A percentile compares a stretch with the other conserved stretches of the same genome.
phyloP scores from a whole-genome alignment of 106 monocot genomes.

The Narthecium ossifragum region DNA sequence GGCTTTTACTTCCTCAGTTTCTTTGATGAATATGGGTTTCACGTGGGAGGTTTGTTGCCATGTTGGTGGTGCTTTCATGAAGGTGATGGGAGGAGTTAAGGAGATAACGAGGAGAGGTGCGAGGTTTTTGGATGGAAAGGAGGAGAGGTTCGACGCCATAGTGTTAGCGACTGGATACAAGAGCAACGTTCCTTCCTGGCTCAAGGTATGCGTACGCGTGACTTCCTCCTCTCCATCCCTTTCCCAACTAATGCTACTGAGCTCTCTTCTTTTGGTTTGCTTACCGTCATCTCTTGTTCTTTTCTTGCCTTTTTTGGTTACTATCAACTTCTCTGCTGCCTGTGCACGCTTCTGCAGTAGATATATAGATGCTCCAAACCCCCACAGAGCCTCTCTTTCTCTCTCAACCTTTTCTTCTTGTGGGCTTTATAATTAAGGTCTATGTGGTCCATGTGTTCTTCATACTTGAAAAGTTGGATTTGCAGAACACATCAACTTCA shows the following conservation, averaged over 20 bases:
- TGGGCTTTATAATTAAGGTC: too few species aligned
- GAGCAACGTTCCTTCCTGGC: slow-evolving; percentile 94
- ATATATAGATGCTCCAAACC: not conserved
- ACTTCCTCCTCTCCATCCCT: not conserved
- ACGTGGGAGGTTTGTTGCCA: not conserved
- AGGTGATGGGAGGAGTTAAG: slow-evolving; percentile 76
- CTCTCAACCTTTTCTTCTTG: too few species aligned
- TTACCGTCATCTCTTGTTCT: not conserved
- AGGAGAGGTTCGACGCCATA: slow-evolving; percentile 73
- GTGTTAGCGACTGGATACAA: slow-evolving; percentile 90
- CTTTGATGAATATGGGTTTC: not conserved
- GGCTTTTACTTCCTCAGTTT: slow-evolving; percentile 2
- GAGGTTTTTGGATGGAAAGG: slow-evolving; percentile 76
- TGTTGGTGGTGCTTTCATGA: not conserved
- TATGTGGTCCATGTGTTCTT: too few species aligned
- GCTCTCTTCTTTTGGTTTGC: not conserved
- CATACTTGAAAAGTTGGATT: too few species aligned
- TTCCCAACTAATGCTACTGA: not conserved
- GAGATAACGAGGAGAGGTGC: slow-evolving; percentile 65
- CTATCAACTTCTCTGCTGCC: not conserved
- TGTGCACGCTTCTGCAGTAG: not conserved
- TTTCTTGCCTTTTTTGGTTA: not conserved
- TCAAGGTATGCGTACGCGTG: slow-evolving; percentile 54
- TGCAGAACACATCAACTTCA: too few species aligned
- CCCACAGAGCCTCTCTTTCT: too few species aligned